These are phyloP conservation scores for Sphaerulina musiva DNA, from an alignment of 2,329 filamentous ascomycete genomes.

Conservation along the genomic window DNA sequence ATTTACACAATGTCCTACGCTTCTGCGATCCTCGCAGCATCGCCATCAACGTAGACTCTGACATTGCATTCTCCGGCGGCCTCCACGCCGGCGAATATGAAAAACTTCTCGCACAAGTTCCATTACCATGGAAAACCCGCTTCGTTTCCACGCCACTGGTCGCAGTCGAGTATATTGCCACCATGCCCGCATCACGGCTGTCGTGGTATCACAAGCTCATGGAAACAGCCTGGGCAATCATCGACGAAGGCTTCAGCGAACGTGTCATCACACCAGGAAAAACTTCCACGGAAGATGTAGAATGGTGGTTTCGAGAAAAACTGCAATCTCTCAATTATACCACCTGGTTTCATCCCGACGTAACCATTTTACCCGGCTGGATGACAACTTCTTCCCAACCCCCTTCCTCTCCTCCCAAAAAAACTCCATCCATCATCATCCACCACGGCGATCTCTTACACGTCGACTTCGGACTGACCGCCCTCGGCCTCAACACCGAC, in stretches of 20 bases:
- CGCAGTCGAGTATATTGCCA: conserved; percentile 20
- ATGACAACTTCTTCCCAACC: neutral
- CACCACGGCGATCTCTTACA: conserved; percentile 18
- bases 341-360: conserved; percentile 21
- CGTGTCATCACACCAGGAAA: conserved; percentile 12
- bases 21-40: conserved; percentile 13
- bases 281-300: conserved; percentile 18
- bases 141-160: conserved; percentile 16
- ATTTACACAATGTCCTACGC: conserved; percentile 9
- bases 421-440: neutral
- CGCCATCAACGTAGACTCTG: conserved; percentile 14
- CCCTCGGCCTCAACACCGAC: conserved; percentile 21
- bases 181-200: conserved; percentile 15
- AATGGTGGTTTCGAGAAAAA: conserved; percentile 23
- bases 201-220: conserved; percentile 18
- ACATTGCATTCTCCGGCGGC: conserved; percentile 21
- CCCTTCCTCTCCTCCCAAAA: too few relatives aligned
- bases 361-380: conserved; percentile 13
- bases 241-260: conserved; percentile 18
- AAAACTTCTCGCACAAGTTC: conserved; percentile 8
- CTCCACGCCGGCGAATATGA: conserved; percentile 16
- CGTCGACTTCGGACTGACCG: conserved; percentile 21
- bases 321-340: conserved; percentile 19
- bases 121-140: conserved; percentile 9
- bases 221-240: conserved; percentile 21